A percentile compares a stretch with the other conserved stretches of the same genome.
These are phyloP conservation scores for Cladophialophora carrionii DNA, from an alignment of 2,329 filamentous ascomycete species.

Conservation along the genomic window DNA sequence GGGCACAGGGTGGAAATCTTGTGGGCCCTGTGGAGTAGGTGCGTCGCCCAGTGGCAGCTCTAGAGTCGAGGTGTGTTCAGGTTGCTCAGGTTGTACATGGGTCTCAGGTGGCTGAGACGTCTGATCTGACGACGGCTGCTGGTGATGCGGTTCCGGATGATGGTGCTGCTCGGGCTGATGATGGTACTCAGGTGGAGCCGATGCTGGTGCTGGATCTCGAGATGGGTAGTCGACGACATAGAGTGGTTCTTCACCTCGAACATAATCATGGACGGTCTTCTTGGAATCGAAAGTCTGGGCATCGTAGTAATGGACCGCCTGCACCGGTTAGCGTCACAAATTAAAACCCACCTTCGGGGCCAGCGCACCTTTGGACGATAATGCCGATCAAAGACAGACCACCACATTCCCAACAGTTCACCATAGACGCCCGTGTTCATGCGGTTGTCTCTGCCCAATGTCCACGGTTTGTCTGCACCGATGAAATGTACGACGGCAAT, in stretches of 20 bases:
- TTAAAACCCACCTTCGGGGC: too few species aligned
- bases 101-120: slow-evolving; percentile 25
- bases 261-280: slow-evolving; percentile 49
- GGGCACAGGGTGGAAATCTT: slow-evolving; percentile 49
- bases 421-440: slow-evolving; percentile 69
- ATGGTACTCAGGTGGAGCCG: neutral
- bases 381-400: slow-evolving; percentile 89
- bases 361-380: slow-evolving; percentile 53
- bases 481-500: slow-evolving; percentile 96
- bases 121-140: slow-evolving; percentile 26
- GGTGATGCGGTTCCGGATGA: slow-evolving; percentile 3
- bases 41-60: slow-evolving; percentile 51
- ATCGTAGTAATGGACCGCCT: slow-evolving; percentile 27
- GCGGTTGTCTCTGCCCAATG: slow-evolving; percentile 61
- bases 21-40: slow-evolving; percentile 48
- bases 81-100: slow-evolving; percentile 23
- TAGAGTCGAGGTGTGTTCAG: slow-evolving; percentile 40
- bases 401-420: slow-evolving; percentile 86
- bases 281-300: slow-evolving; percentile 22
- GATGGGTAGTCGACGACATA: slow-evolving; percentile 40
- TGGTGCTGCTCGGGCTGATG: neutral
- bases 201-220: slow-evolving; percentile 9
- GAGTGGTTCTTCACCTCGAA: slow-evolving; percentile 50
- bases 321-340: slow-evolving; percentile 5
- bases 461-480: slow-evolving; percentile 88